Evolutionary conservation across 108 stramenopile species (phyloP), one percentile per base, ranked within the genome.

Genomic region (Fragilariopsis cylindrus): DNA sequence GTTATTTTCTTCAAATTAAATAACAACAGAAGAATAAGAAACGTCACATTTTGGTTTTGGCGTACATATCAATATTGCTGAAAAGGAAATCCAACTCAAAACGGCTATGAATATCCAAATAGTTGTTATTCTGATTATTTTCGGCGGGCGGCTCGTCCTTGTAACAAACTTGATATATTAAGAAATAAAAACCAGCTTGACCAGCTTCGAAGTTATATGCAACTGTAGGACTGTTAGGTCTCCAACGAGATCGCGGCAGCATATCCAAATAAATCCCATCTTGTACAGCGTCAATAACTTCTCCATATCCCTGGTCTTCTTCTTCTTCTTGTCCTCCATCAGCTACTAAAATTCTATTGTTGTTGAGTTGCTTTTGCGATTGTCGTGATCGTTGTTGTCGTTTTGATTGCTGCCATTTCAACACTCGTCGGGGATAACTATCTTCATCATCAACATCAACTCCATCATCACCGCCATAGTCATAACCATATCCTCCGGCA

Each of bases 1-100:
- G 2, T 30, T 30, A 30, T 30, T 30, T 30, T 30, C 0, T 30
- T 30, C 30, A 30, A 30, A 30, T 30, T 30, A 30, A 30, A 30
- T 30, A 30, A 30, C 30, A 30, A 30, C 30, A 30, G 0, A 30
- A 30, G 30, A 30, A 30, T 30, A 30, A 30, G 30, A 30, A 30
- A 30, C 30, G 30, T 30, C 30, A 30, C 30, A 30, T 30, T 30
- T 30, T 30, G 0, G 30, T 30, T 30, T 30, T 30, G 30, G 30
- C 30, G 30, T 30, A 30, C 9, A 69, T 72, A 47, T 97, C 98
- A 42, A 80, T 76, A 82, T 99, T 99, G 76, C 81, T 83, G 63
- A 91, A 94, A 16, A 84, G 71, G 64, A 97, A 85, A 73, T 93
- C 85, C n/a, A 98, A 73, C 72, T 92, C 88, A 82, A 97, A 98